phyloP scores from a whole-genome alignment of 2,329 filamentous ascomycete genomes.

The Ophiostoma sp. region DNA sequence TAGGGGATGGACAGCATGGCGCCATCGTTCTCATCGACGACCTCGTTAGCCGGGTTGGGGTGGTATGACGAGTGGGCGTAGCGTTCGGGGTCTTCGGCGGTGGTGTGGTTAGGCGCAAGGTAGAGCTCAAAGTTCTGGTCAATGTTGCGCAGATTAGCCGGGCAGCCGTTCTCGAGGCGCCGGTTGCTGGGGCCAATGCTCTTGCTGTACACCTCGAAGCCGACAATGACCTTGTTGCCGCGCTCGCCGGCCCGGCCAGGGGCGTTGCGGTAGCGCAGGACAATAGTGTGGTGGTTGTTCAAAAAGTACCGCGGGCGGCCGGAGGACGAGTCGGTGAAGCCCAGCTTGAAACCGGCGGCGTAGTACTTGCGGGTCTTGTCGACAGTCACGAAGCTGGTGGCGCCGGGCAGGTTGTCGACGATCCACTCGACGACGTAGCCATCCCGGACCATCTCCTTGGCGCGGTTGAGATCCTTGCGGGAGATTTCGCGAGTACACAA shows the following conservation, averaged over 20 bases:
- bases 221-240: slow-evolving; percentile 78
- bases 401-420: slow-evolving; percentile 85
- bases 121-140: slow-evolving; percentile 68
- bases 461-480: slow-evolving; percentile 64
- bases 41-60: slow-evolving; percentile 54
- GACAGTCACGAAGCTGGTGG: slow-evolving; percentile 83
- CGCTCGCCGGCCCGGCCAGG: slow-evolving; percentile 66
- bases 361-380: slow-evolving; percentile 87
- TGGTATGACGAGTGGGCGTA: slow-evolving; percentile 62
- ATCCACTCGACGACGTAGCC: slow-evolving; percentile 93
- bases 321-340: slow-evolving; percentile 67
- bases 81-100: slow-evolving; percentile 44
- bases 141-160: slow-evolving; percentile 63
- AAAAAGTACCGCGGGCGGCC: slow-evolving; percentile 67
- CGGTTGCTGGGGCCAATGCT: slow-evolving; percentile 65
- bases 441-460: slow-evolving; percentile 70
- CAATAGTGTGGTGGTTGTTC: slow-evolving; percentile 86
- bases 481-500: slow-evolving; percentile 71
- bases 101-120: slow-evolving; percentile 63
- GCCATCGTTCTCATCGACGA: slow-evolving; percentile 61
- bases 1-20: slow-evolving; percentile 74
- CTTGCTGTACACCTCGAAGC: slow-evolving; percentile 88
- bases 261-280: slow-evolving; percentile 74
- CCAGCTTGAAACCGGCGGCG: slow-evolving; percentile 84
- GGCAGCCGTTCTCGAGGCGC: slow-evolving; percentile 66